Evolutionary conservation across 192 early-diverging fungal genomes (phyloP).

Genomic region (Backusella psychrophila): DNA sequence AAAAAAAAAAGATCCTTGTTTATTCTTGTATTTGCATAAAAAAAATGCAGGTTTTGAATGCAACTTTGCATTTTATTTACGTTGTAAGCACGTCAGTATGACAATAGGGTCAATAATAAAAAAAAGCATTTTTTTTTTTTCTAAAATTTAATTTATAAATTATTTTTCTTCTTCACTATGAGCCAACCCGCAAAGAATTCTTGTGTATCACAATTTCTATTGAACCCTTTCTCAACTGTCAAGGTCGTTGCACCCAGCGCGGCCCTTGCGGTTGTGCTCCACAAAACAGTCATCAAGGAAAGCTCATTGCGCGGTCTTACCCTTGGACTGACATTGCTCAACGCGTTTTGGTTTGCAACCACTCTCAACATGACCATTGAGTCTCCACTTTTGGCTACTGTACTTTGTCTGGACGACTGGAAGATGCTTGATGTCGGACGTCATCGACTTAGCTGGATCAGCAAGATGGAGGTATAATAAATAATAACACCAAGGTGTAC

Average conservation of each 20-base stretch:
- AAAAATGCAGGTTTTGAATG: too few species aligned
- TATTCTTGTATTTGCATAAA: neutral
- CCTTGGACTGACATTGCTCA: conserved; percentile 14
- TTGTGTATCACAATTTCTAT: conserved; percentile 18
- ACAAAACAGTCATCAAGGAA: conserved; percentile 14
- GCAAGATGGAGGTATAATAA: conserved; percentile 28
- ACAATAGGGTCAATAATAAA: neutral
- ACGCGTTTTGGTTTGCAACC: conserved; percentile 28
- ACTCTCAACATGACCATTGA: conserved; percentile 27
- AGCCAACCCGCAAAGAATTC: neutral
- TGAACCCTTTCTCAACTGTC: conserved; percentile 24
- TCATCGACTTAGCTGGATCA: conserved; percentile 26
- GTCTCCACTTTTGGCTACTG: conserved; percentile 12
- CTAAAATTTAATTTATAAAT: neutral
- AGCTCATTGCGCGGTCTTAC: conserved; percentile 24
- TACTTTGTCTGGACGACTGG: conserved; percentile 9
- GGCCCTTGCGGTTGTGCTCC: conserved; percentile 17
- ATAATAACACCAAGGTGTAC: neutral
- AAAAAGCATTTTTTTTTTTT: neutral
- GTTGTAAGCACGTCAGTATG: neutral
- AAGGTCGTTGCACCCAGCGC: conserved; percentile 16
- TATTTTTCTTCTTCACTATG: neutral
- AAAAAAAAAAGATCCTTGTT: neutral
- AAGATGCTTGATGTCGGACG: conserved; percentile 15
- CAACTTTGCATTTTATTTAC: neutral